Evolutionary conservation across 345 rosid species (phyloP).

Genomic region (Barbarea vulgaris): DNA sequence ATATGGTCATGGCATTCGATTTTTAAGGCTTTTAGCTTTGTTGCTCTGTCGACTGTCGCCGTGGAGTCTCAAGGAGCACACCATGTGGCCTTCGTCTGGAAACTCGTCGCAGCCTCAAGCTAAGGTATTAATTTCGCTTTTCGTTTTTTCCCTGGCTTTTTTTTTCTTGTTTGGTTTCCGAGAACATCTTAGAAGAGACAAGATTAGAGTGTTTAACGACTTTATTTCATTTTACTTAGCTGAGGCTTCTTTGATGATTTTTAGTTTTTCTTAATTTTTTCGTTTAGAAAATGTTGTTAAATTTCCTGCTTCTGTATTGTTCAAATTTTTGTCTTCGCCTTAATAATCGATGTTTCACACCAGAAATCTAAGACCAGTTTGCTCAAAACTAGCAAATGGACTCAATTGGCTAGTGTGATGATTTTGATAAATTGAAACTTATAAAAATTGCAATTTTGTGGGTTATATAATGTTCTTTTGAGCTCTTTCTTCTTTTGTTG

Average conservation of each 20-base stretch:
- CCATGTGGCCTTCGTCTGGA: conserved; percentile 40
- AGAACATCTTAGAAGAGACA: background rate
- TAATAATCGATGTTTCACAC: background rate
- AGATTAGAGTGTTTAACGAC: background rate
- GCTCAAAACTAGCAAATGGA: background rate
- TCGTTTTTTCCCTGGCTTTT: background rate
- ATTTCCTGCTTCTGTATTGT: background rate
- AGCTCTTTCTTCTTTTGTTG: background rate
- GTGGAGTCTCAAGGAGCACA: conserved; percentile 3
- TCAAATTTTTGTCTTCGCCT: background rate
- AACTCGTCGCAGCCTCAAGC: conserved; percentile 39
- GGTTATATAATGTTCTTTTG: background rate
- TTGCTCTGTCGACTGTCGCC: background rate
- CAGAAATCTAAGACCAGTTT: background rate
- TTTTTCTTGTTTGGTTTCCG: background rate
- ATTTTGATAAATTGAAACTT: too few relatives aligned
- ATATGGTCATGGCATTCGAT: background rate
- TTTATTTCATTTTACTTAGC: background rate
- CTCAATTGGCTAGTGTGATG: background rate
- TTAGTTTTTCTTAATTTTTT: background rate
- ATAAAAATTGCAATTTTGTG: too few relatives aligned
- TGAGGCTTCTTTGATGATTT: background rate
- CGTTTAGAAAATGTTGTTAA: background rate
- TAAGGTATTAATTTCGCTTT: conserved; percentile 9
- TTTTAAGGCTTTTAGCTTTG: conserved; percentile 5